These are phyloP conservation scores for Nicotiana otophora DNA, from an alignment of 257 asterid genomes.

Conservation along the genomic window DNA sequence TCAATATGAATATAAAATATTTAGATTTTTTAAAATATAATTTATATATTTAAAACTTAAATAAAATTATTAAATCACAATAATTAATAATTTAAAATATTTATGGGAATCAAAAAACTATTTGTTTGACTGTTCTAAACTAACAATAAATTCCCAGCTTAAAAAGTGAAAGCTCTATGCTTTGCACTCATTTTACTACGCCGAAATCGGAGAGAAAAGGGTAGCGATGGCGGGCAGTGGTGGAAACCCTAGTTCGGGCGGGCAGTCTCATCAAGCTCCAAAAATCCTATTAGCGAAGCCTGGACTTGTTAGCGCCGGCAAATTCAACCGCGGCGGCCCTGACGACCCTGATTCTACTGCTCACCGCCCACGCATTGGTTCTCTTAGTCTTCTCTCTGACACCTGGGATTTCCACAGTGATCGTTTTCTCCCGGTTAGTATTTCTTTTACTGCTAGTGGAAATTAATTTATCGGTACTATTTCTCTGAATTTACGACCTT, in stretches of 20 bases:
- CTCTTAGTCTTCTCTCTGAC: conserved; percentile 81
- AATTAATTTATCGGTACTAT: background rate
- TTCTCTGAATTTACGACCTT: background rate
- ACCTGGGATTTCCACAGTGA: conserved; percentile 81
- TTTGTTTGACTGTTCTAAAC: no score
- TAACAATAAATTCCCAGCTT: no score
- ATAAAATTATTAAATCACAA: no score
- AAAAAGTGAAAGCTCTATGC: no score
- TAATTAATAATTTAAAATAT: no score
- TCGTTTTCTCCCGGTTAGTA: conserved; percentile 66
- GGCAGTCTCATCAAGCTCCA: conserved; percentile 38
- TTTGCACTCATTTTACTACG: no score
- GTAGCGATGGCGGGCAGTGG: conserved; percentile 37
- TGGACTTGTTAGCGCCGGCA: conserved; percentile 62
- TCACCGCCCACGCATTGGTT: conserved; percentile 76
- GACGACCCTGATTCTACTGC: conserved; percentile 65
- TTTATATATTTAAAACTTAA: no score
- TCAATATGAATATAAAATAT: no score
- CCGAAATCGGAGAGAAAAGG: background rate
- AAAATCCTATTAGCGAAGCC: conserved; percentile 91
- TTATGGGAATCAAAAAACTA: no score
- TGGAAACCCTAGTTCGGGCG: conserved; percentile 16
- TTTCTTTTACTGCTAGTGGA: background rate
- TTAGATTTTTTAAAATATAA: no score
- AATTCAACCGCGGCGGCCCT: conserved; percentile 54